These are phyloP conservation scores for Nepenthes alata DNA, from an alignment of 179 eudicot species.

Conservation along the genomic window DNA sequence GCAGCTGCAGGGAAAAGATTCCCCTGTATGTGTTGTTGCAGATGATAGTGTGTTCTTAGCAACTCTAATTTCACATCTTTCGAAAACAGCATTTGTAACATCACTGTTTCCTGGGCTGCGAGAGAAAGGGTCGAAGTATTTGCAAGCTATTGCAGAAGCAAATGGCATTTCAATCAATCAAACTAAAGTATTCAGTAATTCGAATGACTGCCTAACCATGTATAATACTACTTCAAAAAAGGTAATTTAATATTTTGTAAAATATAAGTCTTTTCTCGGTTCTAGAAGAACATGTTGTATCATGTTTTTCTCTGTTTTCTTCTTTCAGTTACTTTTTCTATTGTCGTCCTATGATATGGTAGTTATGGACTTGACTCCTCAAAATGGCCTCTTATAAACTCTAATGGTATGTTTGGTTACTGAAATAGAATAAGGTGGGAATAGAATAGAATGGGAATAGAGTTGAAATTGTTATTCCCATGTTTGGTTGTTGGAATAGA, in stretches of 20 bases:
- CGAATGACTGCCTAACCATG: conserved; percentile 21
- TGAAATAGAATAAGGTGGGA: too few species aligned
- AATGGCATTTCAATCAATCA: conserved; percentile 47
- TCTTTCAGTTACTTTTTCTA: too few species aligned
- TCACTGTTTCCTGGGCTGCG: conserved; percentile 66
- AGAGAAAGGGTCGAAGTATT: conserved; percentile 47
- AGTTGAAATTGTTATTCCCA: too few species aligned
- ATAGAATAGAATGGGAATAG: too few species aligned
- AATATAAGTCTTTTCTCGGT: neutral
- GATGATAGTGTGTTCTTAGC: conserved; percentile 85
- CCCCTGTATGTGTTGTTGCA: conserved; percentile 50
- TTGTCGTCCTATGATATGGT: too few species aligned
- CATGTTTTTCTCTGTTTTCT: neutral
- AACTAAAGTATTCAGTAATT: conserved; percentile 32
- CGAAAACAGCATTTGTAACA: conserved; percentile 34
- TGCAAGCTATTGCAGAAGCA: conserved; percentile 46
- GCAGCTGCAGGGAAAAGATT: conserved; percentile 46
- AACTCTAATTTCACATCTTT: conserved; percentile 45
- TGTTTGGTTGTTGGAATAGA: too few species aligned
- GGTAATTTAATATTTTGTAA: conserved; percentile 20
- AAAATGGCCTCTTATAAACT: too few species aligned
- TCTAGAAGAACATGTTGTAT: neutral
- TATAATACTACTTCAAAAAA: conserved; percentile 34
- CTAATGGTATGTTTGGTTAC: too few species aligned
- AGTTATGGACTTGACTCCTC: too few species aligned